These are phyloP conservation scores for Phytophthora pluvialis DNA, from an alignment of 352 stramenopile species.

Conservation along the genomic window DNA sequence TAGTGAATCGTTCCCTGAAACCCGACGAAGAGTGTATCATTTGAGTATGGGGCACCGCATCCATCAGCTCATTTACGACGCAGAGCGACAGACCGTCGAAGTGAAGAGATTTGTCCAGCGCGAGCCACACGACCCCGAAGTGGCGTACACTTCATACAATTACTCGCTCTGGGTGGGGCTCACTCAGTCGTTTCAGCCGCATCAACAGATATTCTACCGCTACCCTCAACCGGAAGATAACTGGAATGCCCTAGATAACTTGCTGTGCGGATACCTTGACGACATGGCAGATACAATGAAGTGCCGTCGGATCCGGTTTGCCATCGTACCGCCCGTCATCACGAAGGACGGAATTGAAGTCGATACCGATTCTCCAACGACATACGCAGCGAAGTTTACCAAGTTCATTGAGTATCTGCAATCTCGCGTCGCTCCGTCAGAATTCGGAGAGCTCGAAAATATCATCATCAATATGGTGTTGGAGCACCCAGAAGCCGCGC, in stretches of 20 bases:
- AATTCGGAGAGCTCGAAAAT: conserved; percentile 57
- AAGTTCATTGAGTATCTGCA: conserved; percentile 77
- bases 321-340: conserved; percentile 52
- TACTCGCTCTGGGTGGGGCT: conserved; percentile 77
- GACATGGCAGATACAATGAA: conserved; percentile 79
- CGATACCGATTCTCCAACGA: conserved; percentile 20
- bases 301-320: conserved; percentile 74
- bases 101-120: conserved; percentile 80
- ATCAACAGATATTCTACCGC: conserved; percentile 76
- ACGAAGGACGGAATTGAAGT: conserved; percentile 4
- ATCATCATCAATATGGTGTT: conserved; percentile 54
- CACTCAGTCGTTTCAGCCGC: conserved; percentile 71
- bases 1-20: conserved; percentile 26
- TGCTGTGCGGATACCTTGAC: conserved; percentile 79
- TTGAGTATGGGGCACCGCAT: conserved; percentile 86
- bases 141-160: conserved; percentile 59
- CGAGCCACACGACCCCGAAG: conserved; percentile 35
- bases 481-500: conserved; percentile 19
- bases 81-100: conserved; percentile 75
- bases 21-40: conserved; percentile 52
- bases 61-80: conserved; percentile 82
- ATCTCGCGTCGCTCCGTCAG: conserved; percentile 53
- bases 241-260: conserved; percentile 80
- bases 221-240: conserved; percentile 77
- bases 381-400: conserved; percentile 57